Percentiles rank a stretch among this genome's conserved stretches.
These are phyloP conservation scores for Cochlearia excelsa DNA, from an alignment of 345 rosid genomes.

Conservation along the genomic window DNA sequence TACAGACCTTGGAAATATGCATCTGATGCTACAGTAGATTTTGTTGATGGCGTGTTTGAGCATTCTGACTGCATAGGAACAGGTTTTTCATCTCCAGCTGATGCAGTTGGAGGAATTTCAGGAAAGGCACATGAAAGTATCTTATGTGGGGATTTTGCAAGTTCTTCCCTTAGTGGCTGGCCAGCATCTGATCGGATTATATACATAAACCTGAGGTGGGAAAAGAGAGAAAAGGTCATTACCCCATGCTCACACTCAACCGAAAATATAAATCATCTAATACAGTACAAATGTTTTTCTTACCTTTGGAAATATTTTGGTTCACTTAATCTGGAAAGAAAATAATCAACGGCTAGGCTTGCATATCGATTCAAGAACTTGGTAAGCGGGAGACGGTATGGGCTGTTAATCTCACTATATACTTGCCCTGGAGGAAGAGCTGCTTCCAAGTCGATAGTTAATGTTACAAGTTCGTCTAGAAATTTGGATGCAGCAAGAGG, in stretches of 20 bases:
- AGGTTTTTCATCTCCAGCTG: slow-evolving; percentile 56
- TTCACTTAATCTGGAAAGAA: slow-evolving; percentile 81
- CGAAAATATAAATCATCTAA: slow-evolving; percentile 1
- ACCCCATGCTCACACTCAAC: slow-evolving; percentile 19
- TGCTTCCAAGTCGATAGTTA: slow-evolving; percentile 87
- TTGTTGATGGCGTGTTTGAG: slow-evolving; percentile 37
- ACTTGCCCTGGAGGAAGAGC: slow-evolving; percentile 86
- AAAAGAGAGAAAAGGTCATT: slow-evolving; percentile 15
- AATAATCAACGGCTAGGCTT: slow-evolving; percentile 91
- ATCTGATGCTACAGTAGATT: slow-evolving; percentile 51
- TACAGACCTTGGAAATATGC: slow-evolving; percentile 92
- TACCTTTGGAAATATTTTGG: slow-evolving; percentile 91
- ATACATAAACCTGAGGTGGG: slow-evolving; percentile 74
- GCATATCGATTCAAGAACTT: slow-evolving; percentile 93
- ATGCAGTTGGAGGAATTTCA: slow-evolving; percentile 55
- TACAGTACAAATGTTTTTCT: slow-evolving; percentile 31
- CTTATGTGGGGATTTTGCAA: slow-evolving; percentile 88
- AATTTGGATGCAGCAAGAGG: slow-evolving; percentile 92
- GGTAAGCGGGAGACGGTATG: slow-evolving; percentile 93
- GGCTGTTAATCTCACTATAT: slow-evolving; percentile 94
- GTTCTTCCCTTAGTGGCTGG: slow-evolving; percentile 92
- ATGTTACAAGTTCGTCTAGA: slow-evolving; percentile 89
- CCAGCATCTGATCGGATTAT: slow-evolving; percentile 92
- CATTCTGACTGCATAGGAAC: slow-evolving; percentile 46
- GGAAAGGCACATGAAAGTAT: slow-evolving; percentile 85